Conservation (phyloP, 768 basidiomycete species). For the Calocybe gangraenosa region DNA sequence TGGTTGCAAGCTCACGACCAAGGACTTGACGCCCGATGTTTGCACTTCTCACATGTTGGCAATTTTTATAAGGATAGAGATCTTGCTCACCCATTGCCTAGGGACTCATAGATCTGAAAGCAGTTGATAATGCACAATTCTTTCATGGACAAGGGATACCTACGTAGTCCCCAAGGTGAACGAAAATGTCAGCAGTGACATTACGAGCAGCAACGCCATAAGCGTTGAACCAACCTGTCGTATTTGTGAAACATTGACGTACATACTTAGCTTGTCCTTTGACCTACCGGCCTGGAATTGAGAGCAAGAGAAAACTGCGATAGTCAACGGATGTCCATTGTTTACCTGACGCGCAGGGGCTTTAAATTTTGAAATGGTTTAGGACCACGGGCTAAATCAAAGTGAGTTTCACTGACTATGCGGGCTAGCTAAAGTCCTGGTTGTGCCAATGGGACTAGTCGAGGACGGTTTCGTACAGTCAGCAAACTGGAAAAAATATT, state of each 20-base stretch:
- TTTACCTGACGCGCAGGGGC: conserved; percentile 45
- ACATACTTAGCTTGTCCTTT: neutral
- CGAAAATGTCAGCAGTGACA: conserved; percentile 46
- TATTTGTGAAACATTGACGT: neutral
- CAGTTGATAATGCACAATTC: neutral
- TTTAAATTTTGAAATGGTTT: conserved; percentile 13
- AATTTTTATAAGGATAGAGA: too few relatives aligned
- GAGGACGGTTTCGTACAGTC: conserved; percentile 46
- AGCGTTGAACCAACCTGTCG: conserved; percentile 54
- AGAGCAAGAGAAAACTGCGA: conserved; percentile 61
- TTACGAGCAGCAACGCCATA: conserved; percentile 54
- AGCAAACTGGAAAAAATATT: conserved; percentile 52
- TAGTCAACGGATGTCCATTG: conserved; percentile 45
- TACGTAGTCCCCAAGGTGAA: conserved; percentile 60
- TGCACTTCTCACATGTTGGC: conserved; percentile 24
- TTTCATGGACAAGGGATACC: conserved; percentile 10
- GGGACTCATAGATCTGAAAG: conserved; percentile 43
- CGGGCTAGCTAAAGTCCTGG: conserved; percentile 44
- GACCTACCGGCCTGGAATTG: conserved; percentile 44
- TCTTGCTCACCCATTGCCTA: conserved; percentile 30
- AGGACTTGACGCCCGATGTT: conserved; percentile 45
- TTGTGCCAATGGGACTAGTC: conserved; percentile 44
- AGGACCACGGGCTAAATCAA: neutral
- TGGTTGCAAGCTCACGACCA: conserved; percentile 52
- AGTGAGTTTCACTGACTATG: conserved; percentile 31